Base-by-base conservation (phyloP, 495 filamentous ascomycete species). In the Penicillium dipodomyicola region DNA sequence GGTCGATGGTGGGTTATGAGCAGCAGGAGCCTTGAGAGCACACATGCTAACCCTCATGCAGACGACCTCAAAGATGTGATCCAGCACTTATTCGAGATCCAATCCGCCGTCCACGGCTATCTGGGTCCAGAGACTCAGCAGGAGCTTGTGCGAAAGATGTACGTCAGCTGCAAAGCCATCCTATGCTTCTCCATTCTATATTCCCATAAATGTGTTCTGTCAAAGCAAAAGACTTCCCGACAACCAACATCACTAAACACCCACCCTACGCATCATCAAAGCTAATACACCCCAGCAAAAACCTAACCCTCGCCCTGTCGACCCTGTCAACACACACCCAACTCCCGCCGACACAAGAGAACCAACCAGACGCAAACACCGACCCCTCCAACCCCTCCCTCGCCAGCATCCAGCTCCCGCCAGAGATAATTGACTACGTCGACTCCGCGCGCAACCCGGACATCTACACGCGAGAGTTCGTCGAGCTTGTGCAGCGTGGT, bases 401-500 rank as follows among this genome's bases (percentile, higher is more conserved):
- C 14, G 68, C 79, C 15, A 75, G 75, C 44, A 72, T 74, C 53
- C 79, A 81, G 19, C 80, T 97, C 25, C 93, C 94, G 3, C 85
- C 87, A n/a, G 92, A 96, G 61, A 85, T 98, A 11, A 88, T 97
- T 65, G 80, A 88, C 57, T 99, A 99, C 76, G 90, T 99, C 49
- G 92, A 97, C 70, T 81, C 88, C 50, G 86, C 91, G 12, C 88
- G 94, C 43, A 99, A 99, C 75, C 94, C 94, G 14, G 93, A 97
- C 69, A 96, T 99, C 73, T 99, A 97, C 79, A 97, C 93, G 51
- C 83, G 94, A 37, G 92, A 97, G 76, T 96, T 97, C 65, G 91
- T 97, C 45, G 95, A 98, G 84, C 77, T 90, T 19, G 89, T 91
- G 22, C 83, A 93, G 69, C 81, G 85, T 59, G 78, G 82, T 32